A percentile compares a stretch with the other conserved stretches of the same genome.
phyloP scores from a whole-genome alignment of 805 yeast genomes.

The Teunomyces stri region DNA sequence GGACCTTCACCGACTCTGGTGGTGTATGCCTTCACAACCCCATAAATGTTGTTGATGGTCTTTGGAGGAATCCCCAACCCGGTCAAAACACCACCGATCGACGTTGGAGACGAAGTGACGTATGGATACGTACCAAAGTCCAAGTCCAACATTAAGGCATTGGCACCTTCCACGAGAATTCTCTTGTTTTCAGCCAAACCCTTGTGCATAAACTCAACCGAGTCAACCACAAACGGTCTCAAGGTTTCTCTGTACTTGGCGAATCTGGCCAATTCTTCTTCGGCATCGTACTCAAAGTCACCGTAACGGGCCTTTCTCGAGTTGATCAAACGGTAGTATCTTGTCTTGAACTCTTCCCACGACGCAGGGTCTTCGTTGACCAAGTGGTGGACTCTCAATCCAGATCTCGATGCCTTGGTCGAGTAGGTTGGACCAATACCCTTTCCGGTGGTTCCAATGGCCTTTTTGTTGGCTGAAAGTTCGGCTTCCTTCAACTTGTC shows the following conservation, averaged over 20 bases:
- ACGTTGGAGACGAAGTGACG: slow-evolving; percentile 93
- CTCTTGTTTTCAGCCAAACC: slow-evolving; percentile 78
- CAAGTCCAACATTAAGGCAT: slow-evolving; percentile 94
- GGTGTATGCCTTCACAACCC: slow-evolving; percentile 98
- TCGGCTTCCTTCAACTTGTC: slow-evolving; percentile 95
- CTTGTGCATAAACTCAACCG: slow-evolving; percentile 76
- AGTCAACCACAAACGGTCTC: slow-evolving; percentile 91
- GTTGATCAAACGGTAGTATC: slow-evolving; percentile 71
- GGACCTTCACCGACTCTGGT: slow-evolving; percentile 99
- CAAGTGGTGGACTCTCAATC: slow-evolving; percentile 94
- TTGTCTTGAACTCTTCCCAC: slow-evolving; percentile 85
- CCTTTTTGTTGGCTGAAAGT: slow-evolving; percentile 71
- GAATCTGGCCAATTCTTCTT: slow-evolving; percentile 75
- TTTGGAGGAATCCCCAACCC: slow-evolving; percentile 97
- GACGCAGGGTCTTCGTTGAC: slow-evolving; percentile 86
- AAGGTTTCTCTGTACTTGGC: slow-evolving; percentile 69
- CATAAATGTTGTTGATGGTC: slow-evolving; percentile 74
- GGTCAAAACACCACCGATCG: slow-evolving; percentile 96
- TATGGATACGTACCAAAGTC: slow-evolving; percentile 98
- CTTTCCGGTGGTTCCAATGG: slow-evolving; percentile 97
- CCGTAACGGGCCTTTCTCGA: slow-evolving; percentile 91
- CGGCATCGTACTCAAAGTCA: slow-evolving; percentile 82
- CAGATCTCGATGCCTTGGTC: slow-evolving; percentile 95
- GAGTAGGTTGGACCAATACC: slow-evolving; percentile 99
- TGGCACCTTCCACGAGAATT: slow-evolving; percentile 95